Base-by-base conservation (phyloP, 208 protist species). In the Trypanosoma lewisi region DNA sequence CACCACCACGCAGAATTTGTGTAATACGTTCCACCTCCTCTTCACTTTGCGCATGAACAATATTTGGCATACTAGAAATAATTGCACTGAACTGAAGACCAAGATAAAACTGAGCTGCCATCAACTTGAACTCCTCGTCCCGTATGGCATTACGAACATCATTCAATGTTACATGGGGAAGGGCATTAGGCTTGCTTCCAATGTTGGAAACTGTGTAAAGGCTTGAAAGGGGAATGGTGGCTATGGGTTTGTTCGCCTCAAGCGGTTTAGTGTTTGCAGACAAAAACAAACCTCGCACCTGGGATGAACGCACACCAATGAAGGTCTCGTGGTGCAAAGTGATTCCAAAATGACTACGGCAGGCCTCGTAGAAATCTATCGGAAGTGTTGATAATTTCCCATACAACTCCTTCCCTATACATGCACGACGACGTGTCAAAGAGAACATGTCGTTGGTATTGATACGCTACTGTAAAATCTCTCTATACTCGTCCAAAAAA, bases 71-170 rank as follows among this genome's bases (percentile, higher is more conserved):
- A 25, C 48, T 71, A 19, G 59, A 57, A 9, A 83, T 85, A n/a
- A 96, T 90, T 19, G 86, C 65, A 63, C 73, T 80, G 44, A 93
- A 85, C 69, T 96, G 89, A 68, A 96, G 65, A 14, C 84, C 86
- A 17, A 96, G 41, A 53, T 83, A 93, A 37, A 93, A 78, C 74
- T 96, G 89, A 11, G 89, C 83, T 8, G 86, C 82, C 89, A 96
- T 96, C 12, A 85, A 37, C 49, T 75, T 79, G 50, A 96, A 92
- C 66, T 96, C 86, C 0, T 74, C 78, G 33, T 88, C 82, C 17
- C 47, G 59, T 48, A 96, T 90, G 21, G 85, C 83, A 34, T 57
- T 56, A 39, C 75, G 69, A 39, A 96, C 87, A 31, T 78, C 58
- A 11, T 75, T 74, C 7, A 93, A 30, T 21, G 66, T 77, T 4